Conservation (phyloP, 2,329 filamentous ascomycete genomes). For the Cladosporium austrohemisphaericum region DNA sequence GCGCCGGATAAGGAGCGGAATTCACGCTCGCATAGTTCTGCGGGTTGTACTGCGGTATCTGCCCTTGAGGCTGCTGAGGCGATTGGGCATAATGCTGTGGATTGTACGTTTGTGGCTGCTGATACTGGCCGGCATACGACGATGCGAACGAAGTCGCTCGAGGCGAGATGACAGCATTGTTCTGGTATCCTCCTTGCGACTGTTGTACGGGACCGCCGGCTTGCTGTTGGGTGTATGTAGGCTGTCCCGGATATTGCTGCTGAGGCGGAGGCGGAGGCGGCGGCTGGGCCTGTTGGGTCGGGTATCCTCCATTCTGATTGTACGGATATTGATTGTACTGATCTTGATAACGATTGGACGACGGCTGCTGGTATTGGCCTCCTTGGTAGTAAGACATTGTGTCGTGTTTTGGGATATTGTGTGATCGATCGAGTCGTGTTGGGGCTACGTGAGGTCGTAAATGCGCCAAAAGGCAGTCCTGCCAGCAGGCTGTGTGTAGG, state of each 20-base stretch:
- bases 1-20: slow-evolving; percentile 31
- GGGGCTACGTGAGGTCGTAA: slow-evolving; percentile 39
- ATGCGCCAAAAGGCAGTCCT: slow-evolving; percentile 13
- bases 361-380: slow-evolving; percentile 39
- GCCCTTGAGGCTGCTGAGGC: slow-evolving; percentile 43
- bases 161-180: slow-evolving; percentile 13
- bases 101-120: slow-evolving; percentile 52
- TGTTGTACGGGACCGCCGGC: slow-evolving; percentile 29
- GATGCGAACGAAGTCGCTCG: slow-evolving; percentile 7
- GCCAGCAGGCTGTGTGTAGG: slow-evolving; percentile 20
- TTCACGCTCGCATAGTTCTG: slow-evolving; percentile 52
- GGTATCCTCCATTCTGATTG: slow-evolving; percentile 25
- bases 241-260: slow-evolving; percentile 26
- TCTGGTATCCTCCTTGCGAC: slow-evolving; percentile 21
- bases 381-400: slow-evolving; percentile 57
- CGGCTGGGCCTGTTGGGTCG: slow-evolving; percentile 20
- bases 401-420: slow-evolving; percentile 17
- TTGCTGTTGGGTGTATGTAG: slow-evolving; percentile 24
- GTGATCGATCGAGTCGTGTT: background rate
- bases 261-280: slow-evolving; percentile 15
- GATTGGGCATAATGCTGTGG: slow-evolving; percentile 57
- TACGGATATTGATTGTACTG: slow-evolving; percentile 25
- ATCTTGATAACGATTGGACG: slow-evolving; percentile 24
- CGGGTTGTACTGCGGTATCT: slow-evolving; percentile 66
- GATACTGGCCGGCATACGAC: slow-evolving; percentile 36